Base-by-base conservation (phyloP, 208 protist species). In the Leishmania turanica region DNA sequence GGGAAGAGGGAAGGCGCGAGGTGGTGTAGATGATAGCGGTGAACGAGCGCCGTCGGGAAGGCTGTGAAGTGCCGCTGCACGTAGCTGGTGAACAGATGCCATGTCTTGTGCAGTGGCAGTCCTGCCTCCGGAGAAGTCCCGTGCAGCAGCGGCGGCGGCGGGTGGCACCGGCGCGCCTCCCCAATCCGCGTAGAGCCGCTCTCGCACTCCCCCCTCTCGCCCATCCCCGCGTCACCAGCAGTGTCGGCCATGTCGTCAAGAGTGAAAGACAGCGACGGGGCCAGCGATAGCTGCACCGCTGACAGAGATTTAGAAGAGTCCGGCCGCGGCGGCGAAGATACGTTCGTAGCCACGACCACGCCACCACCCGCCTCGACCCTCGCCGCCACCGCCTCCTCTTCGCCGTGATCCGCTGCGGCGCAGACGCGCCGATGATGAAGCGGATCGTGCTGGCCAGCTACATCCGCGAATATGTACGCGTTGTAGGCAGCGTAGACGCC, bases 31-130 rank as follows among this genome's bases (percentile, higher is more conserved):
- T 97, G 94, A 71, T 96, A 95, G 47, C 94, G 91, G 69, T 97
- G 94, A 40, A 90, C 87, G 0, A 96, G 85, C 8, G 94, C 94
- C 17, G 94, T 97, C 0, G 94, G 94, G 77, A 96, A 96, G 15
- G 92, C 92, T 21, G 92, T 93, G 79, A 87, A 96, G 70, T 80
- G 70, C 17, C 65, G 66, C 71, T 91, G 86, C 27, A 95, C 78
- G 53, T 77, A 70, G 47, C 86, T 82, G 40, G 89, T 92, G 74
- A 96, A 97, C 58, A 95, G 78, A 56, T 97, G 94, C 56, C 68
- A 87, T 34, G 90, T 94, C n/a, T 24, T 74, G 40, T 51, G 42
- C 77, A 49, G 73, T 31, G 24, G 51, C n/a, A 17, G 34, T 24
- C 17, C 31, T 47, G 17, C 24, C 40, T 7, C 24, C 24, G 68